Evolutionary conservation across 2,329 filamentous ascomycete genomes (phyloP).

Genomic region (Escovopsis sp.): DNA sequence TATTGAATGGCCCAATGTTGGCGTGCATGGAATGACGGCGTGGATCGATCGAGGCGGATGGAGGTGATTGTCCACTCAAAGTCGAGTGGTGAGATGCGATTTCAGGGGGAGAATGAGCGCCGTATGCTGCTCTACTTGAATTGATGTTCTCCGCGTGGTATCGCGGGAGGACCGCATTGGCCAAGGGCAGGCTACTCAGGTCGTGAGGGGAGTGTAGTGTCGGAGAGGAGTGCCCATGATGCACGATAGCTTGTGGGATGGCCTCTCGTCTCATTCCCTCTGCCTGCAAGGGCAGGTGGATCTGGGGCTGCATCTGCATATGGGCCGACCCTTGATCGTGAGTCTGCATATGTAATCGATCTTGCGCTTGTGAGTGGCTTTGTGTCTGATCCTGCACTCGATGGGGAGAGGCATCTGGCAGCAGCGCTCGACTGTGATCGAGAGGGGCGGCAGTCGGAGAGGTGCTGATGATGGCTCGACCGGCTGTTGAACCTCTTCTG

Average conservation of each 20-base stretch:
- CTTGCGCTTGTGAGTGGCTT: slow-evolving; percentile 16
- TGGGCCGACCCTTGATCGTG: too few relatives aligned
- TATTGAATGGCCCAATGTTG: slow-evolving; percentile 31
- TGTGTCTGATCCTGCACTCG: neutral
- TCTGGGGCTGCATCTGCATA: too few relatives aligned
- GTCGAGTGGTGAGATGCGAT: slow-evolving; percentile 13
- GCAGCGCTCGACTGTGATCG: slow-evolving; percentile 28
- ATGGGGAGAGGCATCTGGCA: slow-evolving; percentile 10
- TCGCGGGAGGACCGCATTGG: too few relatives aligned
- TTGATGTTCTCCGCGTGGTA: too few relatives aligned
- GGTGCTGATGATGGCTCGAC: slow-evolving; percentile 17
- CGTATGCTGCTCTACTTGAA: slow-evolving; percentile 25
- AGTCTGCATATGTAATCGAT: too few relatives aligned
- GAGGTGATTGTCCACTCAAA: slow-evolving; percentile 19
- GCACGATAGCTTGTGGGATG: too few relatives aligned
- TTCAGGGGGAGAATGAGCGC: slow-evolving; percentile 10
- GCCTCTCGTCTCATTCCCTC: too few relatives aligned
- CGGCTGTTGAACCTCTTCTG: slow-evolving; percentile 45
- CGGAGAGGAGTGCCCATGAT: too few relatives aligned
- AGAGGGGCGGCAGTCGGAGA: slow-evolving; percentile 26
- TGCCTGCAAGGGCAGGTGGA: too few relatives aligned
- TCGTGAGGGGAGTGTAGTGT: too few relatives aligned
- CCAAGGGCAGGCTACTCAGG: too few relatives aligned
- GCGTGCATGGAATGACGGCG: slow-evolving; percentile 32
- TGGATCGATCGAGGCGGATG: slow-evolving; percentile 14